Percentiles rank a stretch among this genome's conserved stretches.
phyloP scores from a whole-genome alignment of 176 grass and related monocot genomes.

The Calamus simplicifolius region DNA sequence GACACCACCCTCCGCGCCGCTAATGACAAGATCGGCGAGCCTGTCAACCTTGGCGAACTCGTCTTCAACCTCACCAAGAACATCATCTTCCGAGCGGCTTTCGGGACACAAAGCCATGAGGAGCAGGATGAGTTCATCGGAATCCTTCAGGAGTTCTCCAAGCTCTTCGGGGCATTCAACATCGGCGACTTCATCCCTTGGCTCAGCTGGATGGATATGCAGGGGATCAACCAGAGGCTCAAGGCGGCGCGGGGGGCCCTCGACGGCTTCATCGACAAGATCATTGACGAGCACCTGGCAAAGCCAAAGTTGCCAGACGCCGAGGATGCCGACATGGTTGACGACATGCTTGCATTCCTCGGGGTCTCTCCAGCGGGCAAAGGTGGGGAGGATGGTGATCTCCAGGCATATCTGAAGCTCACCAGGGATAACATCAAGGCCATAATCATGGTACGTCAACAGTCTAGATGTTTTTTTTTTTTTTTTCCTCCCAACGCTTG shows the following conservation, averaged over 20 bases:
- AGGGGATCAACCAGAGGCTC: no score
- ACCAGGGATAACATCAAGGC: conserved; percentile 86
- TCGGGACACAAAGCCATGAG: conserved; percentile 40
- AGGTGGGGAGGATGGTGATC: conserved; percentile 34
- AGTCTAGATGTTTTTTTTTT: no score
- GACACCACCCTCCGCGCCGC: conserved; percentile 28
- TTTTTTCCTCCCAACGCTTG: no score
- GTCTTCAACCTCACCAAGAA: conserved; percentile 71
- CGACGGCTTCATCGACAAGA: no score
- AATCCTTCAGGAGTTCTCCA: conserved; percentile 85
- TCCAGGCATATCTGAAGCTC: conserved; percentile 52
- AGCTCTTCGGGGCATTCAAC: conserved; percentile 73
- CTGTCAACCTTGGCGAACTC: conserved; percentile 61
- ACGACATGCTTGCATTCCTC: conserved; percentile 84
- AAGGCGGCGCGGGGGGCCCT: no score
- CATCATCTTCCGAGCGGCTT: conserved; percentile 79
- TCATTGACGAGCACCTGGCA: no score
- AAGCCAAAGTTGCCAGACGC: conserved; percentile 30
- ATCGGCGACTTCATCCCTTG: conserved; percentile 73
- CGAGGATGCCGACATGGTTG: conserved; percentile 77
- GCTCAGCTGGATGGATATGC: no score
- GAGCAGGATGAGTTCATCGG: conserved; percentile 66
- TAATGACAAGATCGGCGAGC: conserved; percentile 6
- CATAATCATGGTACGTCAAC: conserved; percentile 78
- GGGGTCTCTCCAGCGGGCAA: conserved; percentile 1